Conservation (phyloP, 2,329 filamentous ascomycete species). For the Neoscytalidium dimidiatum region DNA sequence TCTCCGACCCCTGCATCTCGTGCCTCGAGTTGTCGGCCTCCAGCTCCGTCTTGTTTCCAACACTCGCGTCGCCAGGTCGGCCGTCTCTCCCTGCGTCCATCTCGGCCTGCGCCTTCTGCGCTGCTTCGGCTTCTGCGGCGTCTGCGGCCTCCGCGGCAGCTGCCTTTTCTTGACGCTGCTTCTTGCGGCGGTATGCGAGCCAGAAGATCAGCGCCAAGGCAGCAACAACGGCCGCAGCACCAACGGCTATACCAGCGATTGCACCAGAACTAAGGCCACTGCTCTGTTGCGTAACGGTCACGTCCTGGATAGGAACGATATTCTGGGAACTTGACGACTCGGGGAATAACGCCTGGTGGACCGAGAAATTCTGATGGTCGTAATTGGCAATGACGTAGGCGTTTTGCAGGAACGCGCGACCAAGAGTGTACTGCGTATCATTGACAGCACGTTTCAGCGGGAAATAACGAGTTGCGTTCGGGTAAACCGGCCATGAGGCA, state of each 20-base stretch:
- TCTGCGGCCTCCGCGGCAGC: background rate
- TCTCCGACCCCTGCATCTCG: slow-evolving; percentile 11
- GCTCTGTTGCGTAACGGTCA: background rate
- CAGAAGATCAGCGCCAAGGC: slow-evolving; percentile 23
- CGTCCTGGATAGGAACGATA: slow-evolving; percentile 33
- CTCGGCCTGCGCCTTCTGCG: background rate
- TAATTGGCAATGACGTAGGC: slow-evolving; percentile 44
- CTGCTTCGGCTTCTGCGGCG: background rate
- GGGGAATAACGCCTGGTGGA: slow-evolving; percentile 60
- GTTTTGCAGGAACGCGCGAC: slow-evolving; percentile 43
- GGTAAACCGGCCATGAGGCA: slow-evolving; percentile 25
- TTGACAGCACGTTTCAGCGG: slow-evolving; percentile 40
- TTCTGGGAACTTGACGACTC: slow-evolving; percentile 41
- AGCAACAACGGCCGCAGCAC: slow-evolving; percentile 22
- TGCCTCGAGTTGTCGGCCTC: background rate
- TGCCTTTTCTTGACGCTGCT: slow-evolving; percentile 5
- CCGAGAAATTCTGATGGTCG: slow-evolving; percentile 30
- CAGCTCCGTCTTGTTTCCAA: slow-evolving; percentile 5
- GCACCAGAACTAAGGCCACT: slow-evolving; percentile 26
- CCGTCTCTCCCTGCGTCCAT: slow-evolving; percentile 7
- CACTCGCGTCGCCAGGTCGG: background rate
- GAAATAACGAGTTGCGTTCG: slow-evolving; percentile 36
- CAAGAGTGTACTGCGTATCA: slow-evolving; percentile 40
- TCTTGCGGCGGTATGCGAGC: slow-evolving; percentile 21
- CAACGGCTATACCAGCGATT: slow-evolving; percentile 32